Percentiles rank a stretch among this genome's conserved stretches.
These are phyloP conservation scores for Wickerhamiella slavikovae DNA, from an alignment of 805 yeast species.

Conservation along the genomic window DNA sequence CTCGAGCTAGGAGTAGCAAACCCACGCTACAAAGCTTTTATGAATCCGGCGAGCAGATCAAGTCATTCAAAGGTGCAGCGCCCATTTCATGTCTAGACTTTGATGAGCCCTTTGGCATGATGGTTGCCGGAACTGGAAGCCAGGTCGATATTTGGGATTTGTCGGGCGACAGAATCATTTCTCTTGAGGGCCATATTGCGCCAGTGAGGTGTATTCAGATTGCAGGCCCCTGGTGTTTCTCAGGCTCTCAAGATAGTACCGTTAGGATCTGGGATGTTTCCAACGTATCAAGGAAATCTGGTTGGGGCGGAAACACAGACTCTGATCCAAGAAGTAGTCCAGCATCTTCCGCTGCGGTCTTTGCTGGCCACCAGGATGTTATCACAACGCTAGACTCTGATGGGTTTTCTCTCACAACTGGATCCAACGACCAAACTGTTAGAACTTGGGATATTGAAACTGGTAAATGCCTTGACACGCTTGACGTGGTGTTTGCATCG, in stretches of 20 bases:
- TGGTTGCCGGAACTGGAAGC: conserved; percentile 64
- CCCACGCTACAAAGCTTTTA: conserved; percentile 49
- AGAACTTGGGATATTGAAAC: conserved; percentile 55
- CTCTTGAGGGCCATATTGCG: conserved; percentile 39
- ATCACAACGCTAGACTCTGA: conserved; percentile 41
- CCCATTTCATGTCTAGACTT: conserved; percentile 40
- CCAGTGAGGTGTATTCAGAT: conserved; percentile 39
- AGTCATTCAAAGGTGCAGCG: conserved; percentile 29
- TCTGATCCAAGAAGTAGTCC: too few relatives aligned
- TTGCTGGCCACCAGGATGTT: conserved; percentile 47
- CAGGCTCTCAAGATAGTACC: conserved; percentile 46
- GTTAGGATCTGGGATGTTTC: conserved; percentile 39
- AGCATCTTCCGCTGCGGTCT: conserved; percentile 17
- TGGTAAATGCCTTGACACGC: conserved; percentile 48
- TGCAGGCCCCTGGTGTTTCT: conserved; percentile 27
- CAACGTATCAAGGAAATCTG: too few relatives aligned
- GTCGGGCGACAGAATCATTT: conserved; percentile 24
- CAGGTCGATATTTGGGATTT: conserved; percentile 73
- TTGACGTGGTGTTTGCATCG: conserved; percentile 45
- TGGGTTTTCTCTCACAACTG: conserved; percentile 36
- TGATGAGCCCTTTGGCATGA: conserved; percentile 52
- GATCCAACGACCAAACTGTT: conserved; percentile 50
- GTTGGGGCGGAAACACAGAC: too few relatives aligned
- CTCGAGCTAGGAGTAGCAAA: conserved; percentile 18
- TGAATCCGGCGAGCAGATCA: conserved; percentile 34